Percentiles rank a stretch among this genome's conserved stretches.
Conservation (phyloP, 257 asterid species). For the Plantago major region DNA sequence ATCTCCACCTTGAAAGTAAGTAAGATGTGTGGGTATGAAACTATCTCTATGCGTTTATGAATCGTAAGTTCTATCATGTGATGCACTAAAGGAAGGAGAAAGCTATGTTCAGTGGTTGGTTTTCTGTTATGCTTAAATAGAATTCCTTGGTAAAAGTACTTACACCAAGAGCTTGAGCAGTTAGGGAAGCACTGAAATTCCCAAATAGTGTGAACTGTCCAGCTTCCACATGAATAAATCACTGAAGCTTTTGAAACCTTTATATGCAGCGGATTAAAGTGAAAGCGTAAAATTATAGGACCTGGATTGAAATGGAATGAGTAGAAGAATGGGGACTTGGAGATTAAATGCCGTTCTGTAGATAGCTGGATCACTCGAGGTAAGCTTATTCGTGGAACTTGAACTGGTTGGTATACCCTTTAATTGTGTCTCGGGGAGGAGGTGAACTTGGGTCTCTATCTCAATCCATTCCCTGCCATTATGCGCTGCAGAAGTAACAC, state of each 20-base stretch:
- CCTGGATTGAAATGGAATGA: slow-evolving; percentile 20
- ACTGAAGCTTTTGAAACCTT: neutral
- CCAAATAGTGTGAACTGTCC: slow-evolving; percentile 9
- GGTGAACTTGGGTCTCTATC: slow-evolving; percentile 23
- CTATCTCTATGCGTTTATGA: slow-evolving; percentile 34
- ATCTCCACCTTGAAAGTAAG: slow-evolving; percentile 20
- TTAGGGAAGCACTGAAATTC: slow-evolving; percentile 13
- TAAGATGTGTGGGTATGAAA: slow-evolving; percentile 13
- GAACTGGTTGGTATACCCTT: slow-evolving; percentile 39
- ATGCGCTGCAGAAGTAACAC: slow-evolving; percentile 20
- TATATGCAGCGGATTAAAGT: slow-evolving; percentile 2
- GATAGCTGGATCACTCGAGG: slow-evolving; percentile 16
- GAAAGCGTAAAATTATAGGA: slow-evolving; percentile 7
- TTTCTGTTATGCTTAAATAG: slow-evolving; percentile 20
- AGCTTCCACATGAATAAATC: slow-evolving; percentile 11
- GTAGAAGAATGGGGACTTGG: slow-evolving; percentile 23
- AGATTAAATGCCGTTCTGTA: slow-evolving; percentile 22
- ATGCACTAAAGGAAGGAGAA: slow-evolving; percentile 15
- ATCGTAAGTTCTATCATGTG: slow-evolving; percentile 16
- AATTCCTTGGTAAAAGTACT: slow-evolving; percentile 11
- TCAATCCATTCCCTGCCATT: slow-evolving; percentile 40
- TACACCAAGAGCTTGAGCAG: slow-evolving; percentile 10
- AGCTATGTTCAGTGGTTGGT: slow-evolving; percentile 5
- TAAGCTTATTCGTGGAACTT: slow-evolving; percentile 6
- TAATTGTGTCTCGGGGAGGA: slow-evolving; percentile 14